These are phyloP conservation scores for Neurospora sp. DNA, from an alignment of 495 filamentous ascomycete species.

Conservation along the genomic window DNA sequence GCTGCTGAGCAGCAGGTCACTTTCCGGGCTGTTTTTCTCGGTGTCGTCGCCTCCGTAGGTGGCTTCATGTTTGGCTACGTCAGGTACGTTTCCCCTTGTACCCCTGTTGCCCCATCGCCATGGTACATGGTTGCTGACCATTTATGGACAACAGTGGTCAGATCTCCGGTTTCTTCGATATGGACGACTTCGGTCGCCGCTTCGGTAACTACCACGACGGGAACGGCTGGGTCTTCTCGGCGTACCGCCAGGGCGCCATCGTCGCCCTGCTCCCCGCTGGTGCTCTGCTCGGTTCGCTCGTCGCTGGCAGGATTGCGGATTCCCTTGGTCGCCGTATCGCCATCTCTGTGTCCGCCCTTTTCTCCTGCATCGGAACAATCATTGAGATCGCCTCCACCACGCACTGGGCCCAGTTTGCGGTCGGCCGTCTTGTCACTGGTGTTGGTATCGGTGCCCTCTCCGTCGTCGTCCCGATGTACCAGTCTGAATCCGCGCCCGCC, in stretches of 20 bases:
- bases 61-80: conserved; percentile 76
- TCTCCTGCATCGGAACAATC: conserved; percentile 59
- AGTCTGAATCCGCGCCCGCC: conserved; percentile 55
- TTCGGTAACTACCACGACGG: conserved; percentile 32
- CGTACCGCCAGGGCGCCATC: conserved; percentile 43
- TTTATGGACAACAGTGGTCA: conserved; percentile 23
- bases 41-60: conserved; percentile 51
- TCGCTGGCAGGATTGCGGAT: conserved; percentile 48
- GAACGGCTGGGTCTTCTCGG: conserved; percentile 23
- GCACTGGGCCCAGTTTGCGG: conserved; percentile 42
- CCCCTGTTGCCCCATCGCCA: neutral
- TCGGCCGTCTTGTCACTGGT: conserved; percentile 51
- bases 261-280: conserved; percentile 54
- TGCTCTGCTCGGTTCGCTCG: conserved; percentile 57
- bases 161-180: conserved; percentile 49
- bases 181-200: conserved; percentile 42
- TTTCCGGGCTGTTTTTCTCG: conserved; percentile 28
- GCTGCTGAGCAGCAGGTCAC: conserved; percentile 25
- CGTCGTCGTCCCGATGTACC: conserved; percentile 65
- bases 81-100: conserved; percentile 34
- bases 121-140: neutral
- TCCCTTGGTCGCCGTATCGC: conserved; percentile 34
- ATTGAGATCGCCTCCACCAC: conserved; percentile 50
- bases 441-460: conserved; percentile 62
- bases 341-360: conserved; percentile 47